Percentiles rank a stretch among this genome's conserved stretches.
These are phyloP conservation scores for Berberis vulgaris DNA, from an alignment of 164 flowering plant genomes.

Conservation along the genomic window DNA sequence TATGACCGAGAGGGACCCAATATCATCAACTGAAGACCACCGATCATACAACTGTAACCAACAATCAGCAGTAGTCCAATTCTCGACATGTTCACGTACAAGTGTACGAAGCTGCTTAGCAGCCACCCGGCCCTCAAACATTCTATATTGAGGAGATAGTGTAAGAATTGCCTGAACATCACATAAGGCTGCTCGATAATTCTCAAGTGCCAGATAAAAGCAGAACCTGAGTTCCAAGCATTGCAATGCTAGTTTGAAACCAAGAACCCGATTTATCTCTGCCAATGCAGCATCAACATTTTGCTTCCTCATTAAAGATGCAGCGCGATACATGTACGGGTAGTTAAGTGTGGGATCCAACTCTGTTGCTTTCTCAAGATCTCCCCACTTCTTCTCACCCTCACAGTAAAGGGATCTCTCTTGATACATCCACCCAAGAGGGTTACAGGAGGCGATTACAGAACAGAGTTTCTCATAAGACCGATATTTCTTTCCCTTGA, in stretches of 20 bases:
- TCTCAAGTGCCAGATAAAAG: constrained; percentile 77
- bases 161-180: constrained; percentile 97
- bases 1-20: not conserved
- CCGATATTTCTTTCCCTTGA: constrained; percentile 41
- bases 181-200: constrained; percentile 66
- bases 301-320: constrained; percentile 71
- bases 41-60: constrained; percentile 49
- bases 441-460: constrained; percentile 52
- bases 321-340: constrained; percentile 97
- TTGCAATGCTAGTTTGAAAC: constrained; percentile 85
- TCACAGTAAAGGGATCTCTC: constrained; percentile 85
- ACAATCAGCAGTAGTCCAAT: constrained; percentile 95
- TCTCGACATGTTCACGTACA: constrained; percentile 86
- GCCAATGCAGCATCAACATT: constrained; percentile 68
- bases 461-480: constrained; percentile 67
- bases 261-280: constrained; percentile 77
- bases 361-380: constrained; percentile 82
- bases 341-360: constrained; percentile 87
- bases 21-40: not conserved
- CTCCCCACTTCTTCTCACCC: constrained; percentile 58
- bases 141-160: constrained; percentile 67
- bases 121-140: constrained; percentile 89
- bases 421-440: constrained; percentile 97
- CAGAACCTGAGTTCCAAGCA: constrained; percentile 92
- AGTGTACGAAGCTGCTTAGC: constrained; percentile 80